Base-by-base conservation (phyloP, 2,329 filamentous ascomycete species). In the Xenoacremonium recifei region DNA sequence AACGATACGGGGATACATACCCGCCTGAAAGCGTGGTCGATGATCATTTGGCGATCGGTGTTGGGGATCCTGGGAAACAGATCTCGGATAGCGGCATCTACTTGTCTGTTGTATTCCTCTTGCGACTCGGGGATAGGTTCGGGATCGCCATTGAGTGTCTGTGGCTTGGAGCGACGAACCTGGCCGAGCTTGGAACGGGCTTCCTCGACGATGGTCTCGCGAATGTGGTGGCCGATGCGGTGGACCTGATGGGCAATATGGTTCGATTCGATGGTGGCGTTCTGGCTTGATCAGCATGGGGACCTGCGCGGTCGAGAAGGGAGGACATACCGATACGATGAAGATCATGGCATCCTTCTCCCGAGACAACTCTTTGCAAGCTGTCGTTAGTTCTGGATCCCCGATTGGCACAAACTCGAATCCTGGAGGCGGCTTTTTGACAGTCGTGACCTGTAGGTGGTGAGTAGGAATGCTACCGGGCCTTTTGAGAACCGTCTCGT, bases 41-140 rank as follows among this genome's bases (percentile, higher is more conserved):
- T 76, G 42, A 85, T 82, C 55, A 73, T 70, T 48, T 77, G 73
- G 30, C 81, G 75, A 62, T 85, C 81, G 18, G 77, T 81, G 48
- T 85, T 72, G 9, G 82, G 82, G 39, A 85, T 84, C 41, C 80
- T 70, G 1, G 81, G 82, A 53, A 85, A 85, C 15, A 85, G 63
- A 55, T 85, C 82, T 55, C 77, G 70, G 37, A 85, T 69, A 9
- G 78, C 79, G 20, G 71, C 76, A 58, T 85, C 79, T 38, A 79
- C 81, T 59, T 85, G 79, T 37, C 66, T 66, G 52, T 83, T 76
- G 50, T 85, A 84, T 45, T 82, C 76, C 27, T 69, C 64, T 54
- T 84, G 80, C 2, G 69, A 72, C 36, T 75, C 66, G 1, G 81
- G 81, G 39, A 85, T 82, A 4, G 77, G 76, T 54, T 84, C 80